Evolutionary conservation across 2,329 filamentous ascomycete species (phyloP).

Genomic region (Cryoendolithus antarcticus): DNA sequence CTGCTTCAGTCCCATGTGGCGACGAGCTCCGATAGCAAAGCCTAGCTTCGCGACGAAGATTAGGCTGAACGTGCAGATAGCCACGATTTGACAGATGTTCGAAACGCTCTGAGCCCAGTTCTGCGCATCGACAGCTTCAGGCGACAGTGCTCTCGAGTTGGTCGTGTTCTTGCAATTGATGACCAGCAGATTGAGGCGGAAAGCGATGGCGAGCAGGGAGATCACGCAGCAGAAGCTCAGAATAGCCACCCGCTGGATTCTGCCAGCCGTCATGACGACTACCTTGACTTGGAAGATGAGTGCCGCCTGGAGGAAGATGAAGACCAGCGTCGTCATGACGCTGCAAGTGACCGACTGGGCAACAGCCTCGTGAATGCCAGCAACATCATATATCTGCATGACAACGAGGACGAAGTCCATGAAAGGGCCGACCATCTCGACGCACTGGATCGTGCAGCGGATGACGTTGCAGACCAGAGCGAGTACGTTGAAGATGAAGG

Average conservation of each 20-base stretch:
- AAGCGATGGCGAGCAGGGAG: slow-evolving; percentile 39
- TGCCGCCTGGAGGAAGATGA: slow-evolving; percentile 44
- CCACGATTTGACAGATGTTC: slow-evolving; percentile 41
- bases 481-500: slow-evolving; percentile 54
- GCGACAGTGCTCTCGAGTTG: not conserved
- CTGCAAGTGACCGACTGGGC: slow-evolving; percentile 33
- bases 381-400: slow-evolving; percentile 7
- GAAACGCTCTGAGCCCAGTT: slow-evolving; percentile 13
- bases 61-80: slow-evolving; percentile 50
- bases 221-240: slow-evolving; percentile 37
- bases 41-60: slow-evolving; percentile 51
- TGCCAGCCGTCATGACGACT: slow-evolving; percentile 42
- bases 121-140: not conserved
- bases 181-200: slow-evolving; percentile 41
- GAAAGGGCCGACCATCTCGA: slow-evolving; percentile 51
- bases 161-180: slow-evolving; percentile 27
- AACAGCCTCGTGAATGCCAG: slow-evolving; percentile 6
- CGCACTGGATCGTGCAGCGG: slow-evolving; percentile 45
- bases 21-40: slow-evolving; percentile 43
- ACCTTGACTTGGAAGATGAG: slow-evolving; percentile 52
- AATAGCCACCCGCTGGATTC: slow-evolving; percentile 32
- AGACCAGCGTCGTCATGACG: slow-evolving; percentile 40
- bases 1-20: slow-evolving; percentile 43
- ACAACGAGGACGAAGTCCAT: slow-evolving; percentile 38
- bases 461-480: slow-evolving; percentile 49